Evolutionary conservation across 2,329 filamentous ascomycete species (phyloP).

Genomic region (Aureobasidium uvarum): DNA sequence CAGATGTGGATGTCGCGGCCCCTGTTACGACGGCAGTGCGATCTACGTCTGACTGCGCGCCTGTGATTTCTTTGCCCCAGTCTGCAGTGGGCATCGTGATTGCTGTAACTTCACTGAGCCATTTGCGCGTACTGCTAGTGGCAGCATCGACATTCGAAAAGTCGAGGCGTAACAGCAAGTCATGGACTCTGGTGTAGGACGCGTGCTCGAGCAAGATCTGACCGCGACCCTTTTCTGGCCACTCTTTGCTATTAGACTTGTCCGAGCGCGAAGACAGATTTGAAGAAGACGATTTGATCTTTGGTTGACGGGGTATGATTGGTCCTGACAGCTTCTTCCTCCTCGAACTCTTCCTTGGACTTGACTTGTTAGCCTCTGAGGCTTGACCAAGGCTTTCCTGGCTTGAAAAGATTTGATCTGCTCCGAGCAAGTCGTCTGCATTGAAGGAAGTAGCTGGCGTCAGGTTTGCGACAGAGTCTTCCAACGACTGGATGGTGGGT

Average conservation of each 20-base stretch:
- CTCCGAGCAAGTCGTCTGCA: slow-evolving; percentile 2
- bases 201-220: slow-evolving; percentile 61
- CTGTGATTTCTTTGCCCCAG: slow-evolving; percentile 29
- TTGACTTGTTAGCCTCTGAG: slow-evolving; percentile 12
- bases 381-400: slow-evolving; percentile 5
- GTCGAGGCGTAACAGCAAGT: slow-evolving; percentile 69
- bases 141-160: slow-evolving; percentile 66
- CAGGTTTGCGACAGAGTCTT: neutral
- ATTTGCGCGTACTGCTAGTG: slow-evolving; percentile 63
- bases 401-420: neutral
- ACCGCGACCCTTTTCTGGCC: slow-evolving; percentile 62
- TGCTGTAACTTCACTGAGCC: slow-evolving; percentile 63
- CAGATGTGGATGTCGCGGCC: slow-evolving; percentile 34
- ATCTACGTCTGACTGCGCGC: slow-evolving; percentile 27
- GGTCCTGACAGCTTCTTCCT: slow-evolving; percentile 56
- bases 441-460: slow-evolving; percentile 9
- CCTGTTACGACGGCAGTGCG: slow-evolving; percentile 39
- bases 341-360: slow-evolving; percentile 31
- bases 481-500: slow-evolving; percentile 1
- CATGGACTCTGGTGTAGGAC: slow-evolving; percentile 65
- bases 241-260: slow-evolving; percentile 62
- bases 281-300: slow-evolving; percentile 55
- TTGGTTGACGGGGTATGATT: slow-evolving; percentile 62
- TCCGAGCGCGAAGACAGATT: slow-evolving; percentile 48
- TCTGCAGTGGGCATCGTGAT: slow-evolving; percentile 29